Evolutionary conservation across 1,284 basidiomycete genomes (phyloP).

Genomic region (Moniliophthora roreri): DNA sequence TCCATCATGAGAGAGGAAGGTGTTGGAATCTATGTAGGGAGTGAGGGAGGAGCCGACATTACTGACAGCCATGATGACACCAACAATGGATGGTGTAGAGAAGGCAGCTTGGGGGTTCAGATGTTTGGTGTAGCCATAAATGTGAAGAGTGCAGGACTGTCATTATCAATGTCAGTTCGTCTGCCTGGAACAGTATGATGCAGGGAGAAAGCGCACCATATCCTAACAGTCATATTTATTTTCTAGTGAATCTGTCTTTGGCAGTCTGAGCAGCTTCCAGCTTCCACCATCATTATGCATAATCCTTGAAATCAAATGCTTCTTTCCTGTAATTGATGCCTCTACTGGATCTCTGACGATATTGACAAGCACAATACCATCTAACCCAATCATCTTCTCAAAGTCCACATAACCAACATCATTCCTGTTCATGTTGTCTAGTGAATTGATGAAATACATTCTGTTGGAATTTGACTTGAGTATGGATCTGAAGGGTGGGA

Average conservation of each 20-base stretch:
- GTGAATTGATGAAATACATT: conserved; percentile 89
- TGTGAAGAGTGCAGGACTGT: conserved; percentile 83
- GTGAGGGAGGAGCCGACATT: conserved; percentile 88
- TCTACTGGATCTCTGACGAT: conserved; percentile 83
- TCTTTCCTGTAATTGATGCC: conserved; percentile 71
- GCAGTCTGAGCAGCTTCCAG: conserved; percentile 85
- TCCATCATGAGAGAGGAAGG: conserved; percentile 94
- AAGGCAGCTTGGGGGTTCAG: conserved; percentile 88
- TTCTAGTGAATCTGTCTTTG: conserved; percentile 76
- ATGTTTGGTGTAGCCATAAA: conserved; percentile 96
- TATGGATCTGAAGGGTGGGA: conserved; percentile 87
- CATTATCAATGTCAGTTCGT: not conserved
- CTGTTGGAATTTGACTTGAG: conserved; percentile 98
- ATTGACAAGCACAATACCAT: conserved; percentile 95
- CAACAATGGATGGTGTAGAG: conserved; percentile 89
- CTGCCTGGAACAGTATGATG: not conserved
- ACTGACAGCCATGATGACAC: conserved; percentile 95
- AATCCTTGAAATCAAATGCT: conserved; percentile 84
- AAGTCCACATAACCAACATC: conserved; percentile 91
- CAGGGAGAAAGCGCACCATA: conserved; percentile 49
- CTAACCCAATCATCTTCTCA: conserved; percentile 95
- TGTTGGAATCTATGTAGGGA: conserved; percentile 87
- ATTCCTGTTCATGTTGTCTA: conserved; percentile 91
- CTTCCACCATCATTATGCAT: conserved; percentile 97
- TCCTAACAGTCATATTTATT: conserved; percentile 71